A percentile compares a stretch with the other conserved stretches of the same genome.
Evolutionary conservation across 1,139 yeast genomes (phyloP).

Genomic region (Saccharomyces hybrid): DNA sequence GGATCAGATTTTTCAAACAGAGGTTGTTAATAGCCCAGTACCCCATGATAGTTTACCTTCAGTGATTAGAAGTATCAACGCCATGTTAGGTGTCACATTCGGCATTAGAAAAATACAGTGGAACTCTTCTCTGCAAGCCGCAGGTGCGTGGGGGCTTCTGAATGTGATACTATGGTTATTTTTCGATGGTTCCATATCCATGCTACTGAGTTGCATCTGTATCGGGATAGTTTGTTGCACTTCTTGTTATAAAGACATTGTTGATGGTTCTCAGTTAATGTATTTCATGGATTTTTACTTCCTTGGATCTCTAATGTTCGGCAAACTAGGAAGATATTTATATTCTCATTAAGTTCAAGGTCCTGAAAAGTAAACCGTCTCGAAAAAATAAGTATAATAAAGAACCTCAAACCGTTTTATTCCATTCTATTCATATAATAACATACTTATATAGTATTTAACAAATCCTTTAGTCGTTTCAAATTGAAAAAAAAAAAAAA

Average conservation of each 20-base stretch:
- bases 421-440: neutral
- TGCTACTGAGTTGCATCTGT: constrained; percentile 45
- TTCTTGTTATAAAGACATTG: constrained; percentile 30
- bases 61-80: constrained; percentile 57
- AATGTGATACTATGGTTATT: constrained; percentile 77
- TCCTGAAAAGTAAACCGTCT: neutral
- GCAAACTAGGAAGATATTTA: constrained; percentile 56
- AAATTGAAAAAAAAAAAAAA: neutral
- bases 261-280: constrained; percentile 23
- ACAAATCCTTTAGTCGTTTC: too few species aligned
- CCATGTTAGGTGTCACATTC: constrained; percentile 76
- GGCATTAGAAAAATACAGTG: constrained; percentile 78
- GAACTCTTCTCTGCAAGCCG: constrained; percentile 69
- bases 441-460: neutral
- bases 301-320: constrained; percentile 61
- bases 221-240: constrained; percentile 37
- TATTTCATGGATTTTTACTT: constrained; percentile 45
- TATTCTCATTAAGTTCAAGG: constrained; percentile 16
- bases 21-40: constrained; percentile 4
- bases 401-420: too few species aligned
- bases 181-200: constrained; percentile 67
- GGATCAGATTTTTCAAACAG: constrained; percentile 36
- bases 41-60: constrained; percentile 34
- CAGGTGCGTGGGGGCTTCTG: constrained; percentile 64
- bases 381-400: too few species aligned